Evolutionary conservation across 371 early-diverging fungal species (phyloP).

Genomic region (Mortierella polycephala): DNA sequence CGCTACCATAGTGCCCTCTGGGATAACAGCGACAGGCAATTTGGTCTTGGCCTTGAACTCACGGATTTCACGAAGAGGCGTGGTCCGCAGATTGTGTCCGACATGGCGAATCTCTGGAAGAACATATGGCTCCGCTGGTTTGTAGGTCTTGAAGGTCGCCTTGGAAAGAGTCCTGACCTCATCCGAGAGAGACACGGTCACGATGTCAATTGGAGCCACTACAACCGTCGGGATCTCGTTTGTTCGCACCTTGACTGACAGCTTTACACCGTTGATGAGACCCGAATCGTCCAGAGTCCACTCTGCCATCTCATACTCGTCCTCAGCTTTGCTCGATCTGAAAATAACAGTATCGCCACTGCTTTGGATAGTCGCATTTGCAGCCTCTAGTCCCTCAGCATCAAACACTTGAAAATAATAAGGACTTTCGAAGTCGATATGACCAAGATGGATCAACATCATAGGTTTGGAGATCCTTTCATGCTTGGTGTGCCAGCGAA

Average conservation of each 20-base stretch:
- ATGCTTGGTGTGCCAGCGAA: conserved; percentile 39
- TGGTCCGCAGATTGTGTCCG: conserved; percentile 34
- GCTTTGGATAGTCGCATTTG: conserved; percentile 8
- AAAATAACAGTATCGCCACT: conserved; percentile 29
- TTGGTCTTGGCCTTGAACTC: conserved; percentile 40
- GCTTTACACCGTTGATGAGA: conserved; percentile 42
- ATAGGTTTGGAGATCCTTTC: conserved; percentile 36
- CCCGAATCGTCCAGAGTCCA: conserved; percentile 48
- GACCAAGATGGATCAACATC: conserved; percentile 53
- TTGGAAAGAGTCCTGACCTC: conserved; percentile 37
- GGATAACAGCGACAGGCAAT: conserved; percentile 29
- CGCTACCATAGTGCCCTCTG: conserved; percentile 44
- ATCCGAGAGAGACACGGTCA: conserved; percentile 29
- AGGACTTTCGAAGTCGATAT: conserved; percentile 19
- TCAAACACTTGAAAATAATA: conserved; percentile 51
- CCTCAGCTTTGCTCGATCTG: conserved; percentile 11
- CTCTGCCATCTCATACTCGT: conserved; percentile 48
- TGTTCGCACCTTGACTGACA: conserved; percentile 43
- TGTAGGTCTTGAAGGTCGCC: conserved; percentile 48
- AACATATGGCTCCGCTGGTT: conserved; percentile 47
- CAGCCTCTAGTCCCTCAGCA: conserved; percentile 28
- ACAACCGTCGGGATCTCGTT: conserved; percentile 27
- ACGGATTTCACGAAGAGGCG: conserved; percentile 33
- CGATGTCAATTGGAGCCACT: conserved; percentile 27
- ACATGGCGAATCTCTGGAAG: conserved; percentile 42